phyloP scores from a whole-genome alignment of 78 protist genomes.

The Dictyostelium firmibasis region DNA sequence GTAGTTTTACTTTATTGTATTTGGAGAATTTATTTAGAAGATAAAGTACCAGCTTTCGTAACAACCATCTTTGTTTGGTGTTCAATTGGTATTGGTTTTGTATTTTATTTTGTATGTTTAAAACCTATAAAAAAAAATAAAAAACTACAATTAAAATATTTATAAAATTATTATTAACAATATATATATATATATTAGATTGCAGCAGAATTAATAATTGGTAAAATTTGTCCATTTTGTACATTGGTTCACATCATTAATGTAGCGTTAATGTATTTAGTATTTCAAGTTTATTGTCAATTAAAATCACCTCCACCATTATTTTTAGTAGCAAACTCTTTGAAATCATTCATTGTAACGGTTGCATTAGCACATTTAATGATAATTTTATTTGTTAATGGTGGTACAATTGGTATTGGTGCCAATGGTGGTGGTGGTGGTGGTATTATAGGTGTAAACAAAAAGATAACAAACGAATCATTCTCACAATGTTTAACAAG shows the following conservation, averaged over 20 bases:
- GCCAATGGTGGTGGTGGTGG: background rate
- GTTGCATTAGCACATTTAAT: background rate
- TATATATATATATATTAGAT: background rate
- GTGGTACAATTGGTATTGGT: background rate
- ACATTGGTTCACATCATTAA: slow-evolving; percentile 61
- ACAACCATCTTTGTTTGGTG: slow-evolving; percentile 50
- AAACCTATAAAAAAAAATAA: background rate
- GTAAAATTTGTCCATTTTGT: slow-evolving; percentile 73
- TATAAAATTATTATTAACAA: background rate
- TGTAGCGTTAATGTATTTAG: slow-evolving; percentile 30
- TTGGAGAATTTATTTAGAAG: slow-evolving; percentile 5
- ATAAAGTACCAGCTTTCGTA: slow-evolving; percentile 16
- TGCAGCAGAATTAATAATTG: slow-evolving; percentile 64
- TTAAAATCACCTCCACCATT: slow-evolving; percentile 23
- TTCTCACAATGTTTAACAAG: slow-evolving; percentile 39
- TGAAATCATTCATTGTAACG: background rate
- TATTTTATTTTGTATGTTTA: slow-evolving; percentile 44
- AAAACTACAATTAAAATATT: background rate
- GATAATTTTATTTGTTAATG: background rate
- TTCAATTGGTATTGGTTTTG: slow-evolving; percentile 71
- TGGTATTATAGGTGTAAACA: background rate
- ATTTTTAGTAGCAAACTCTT: background rate
- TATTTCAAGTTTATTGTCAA: slow-evolving; percentile 26
- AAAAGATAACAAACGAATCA: background rate
- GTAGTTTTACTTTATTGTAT: slow-evolving; percentile 1